These are phyloP conservation scores for Alternaria triticimaculans DNA, from an alignment of 2,329 filamentous ascomycete genomes.

Conservation along the genomic window DNA sequence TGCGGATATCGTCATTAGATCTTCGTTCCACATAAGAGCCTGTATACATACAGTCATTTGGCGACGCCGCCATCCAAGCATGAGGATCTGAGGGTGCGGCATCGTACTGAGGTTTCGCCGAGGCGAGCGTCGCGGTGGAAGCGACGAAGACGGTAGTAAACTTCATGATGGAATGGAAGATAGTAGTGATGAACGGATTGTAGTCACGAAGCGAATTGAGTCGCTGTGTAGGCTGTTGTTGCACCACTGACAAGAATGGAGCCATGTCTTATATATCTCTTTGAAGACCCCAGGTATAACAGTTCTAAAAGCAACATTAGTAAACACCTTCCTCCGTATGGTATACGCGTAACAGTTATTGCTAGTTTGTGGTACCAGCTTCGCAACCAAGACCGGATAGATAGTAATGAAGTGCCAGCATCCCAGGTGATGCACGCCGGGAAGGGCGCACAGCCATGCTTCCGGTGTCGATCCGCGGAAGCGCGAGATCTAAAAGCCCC, in stretches of 20 bases:
- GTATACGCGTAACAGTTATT: not conserved
- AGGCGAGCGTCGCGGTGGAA: conserved; percentile 8
- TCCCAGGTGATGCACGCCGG: not conserved
- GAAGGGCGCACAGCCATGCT: not conserved
- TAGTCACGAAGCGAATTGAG: not conserved
- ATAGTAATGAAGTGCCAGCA: not conserved
- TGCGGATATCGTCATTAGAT: not conserved
- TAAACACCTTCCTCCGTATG: not conserved
- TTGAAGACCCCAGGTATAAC: not conserved
- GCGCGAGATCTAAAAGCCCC: not conserved
- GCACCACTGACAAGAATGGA: not conserved
- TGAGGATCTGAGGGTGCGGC: conserved; percentile 11
- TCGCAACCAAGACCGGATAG: not conserved
- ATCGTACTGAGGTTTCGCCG: conserved; percentile 12
- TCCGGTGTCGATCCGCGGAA: not conserved
- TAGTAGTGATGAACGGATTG: no score
- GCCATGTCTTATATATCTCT: not conserved
- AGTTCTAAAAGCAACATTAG: not conserved
- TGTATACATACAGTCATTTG: conserved; percentile 20
- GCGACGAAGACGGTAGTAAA: not conserved
- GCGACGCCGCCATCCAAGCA: conserved; percentile 23
- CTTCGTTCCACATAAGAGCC: not conserved
- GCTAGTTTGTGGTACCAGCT: not conserved
- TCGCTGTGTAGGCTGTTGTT: not conserved
- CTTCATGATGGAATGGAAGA: not conserved